Percentiles rank a stretch among this genome's conserved stretches.
These are phyloP conservation scores for Eremothecium sinecaudum DNA, from an alignment of 1,139 yeast species.

Conservation along the genomic window DNA sequence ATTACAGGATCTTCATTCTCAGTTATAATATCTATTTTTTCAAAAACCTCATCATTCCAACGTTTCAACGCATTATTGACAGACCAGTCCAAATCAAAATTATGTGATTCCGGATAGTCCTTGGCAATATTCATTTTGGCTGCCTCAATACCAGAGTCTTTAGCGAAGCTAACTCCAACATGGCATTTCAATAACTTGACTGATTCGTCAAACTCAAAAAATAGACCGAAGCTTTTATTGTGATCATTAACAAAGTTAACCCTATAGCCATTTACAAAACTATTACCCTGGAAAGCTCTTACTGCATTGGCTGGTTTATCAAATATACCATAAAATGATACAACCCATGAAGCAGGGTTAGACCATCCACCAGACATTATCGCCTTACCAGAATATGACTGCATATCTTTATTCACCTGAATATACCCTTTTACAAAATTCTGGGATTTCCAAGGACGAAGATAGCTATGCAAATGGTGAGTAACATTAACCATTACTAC, in stretches of 20 bases:
- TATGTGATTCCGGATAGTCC: conserved; percentile 19
- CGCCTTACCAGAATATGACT: conserved; percentile 28
- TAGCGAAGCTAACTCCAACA: conserved; percentile 34
- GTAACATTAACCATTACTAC: conserved; percentile 29
- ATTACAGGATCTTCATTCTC: conserved; percentile 23
- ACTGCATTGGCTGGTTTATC: conserved; percentile 17
- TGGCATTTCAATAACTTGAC: conserved; percentile 18
- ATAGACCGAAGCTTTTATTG: conserved; percentile 25
- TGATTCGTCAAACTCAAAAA: conserved; percentile 21
- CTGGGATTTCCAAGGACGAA: conserved; percentile 33
- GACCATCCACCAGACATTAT: conserved; percentile 34
- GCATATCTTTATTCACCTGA: conserved; percentile 16
- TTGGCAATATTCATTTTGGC: conserved; percentile 31
- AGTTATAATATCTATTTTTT: conserved; percentile 19
- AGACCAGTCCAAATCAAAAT: conserved; percentile 23
- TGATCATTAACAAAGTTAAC: conserved; percentile 10
- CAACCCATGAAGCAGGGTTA: conserved; percentile 29
- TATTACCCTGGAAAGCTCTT: conserved; percentile 14
- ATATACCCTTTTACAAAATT: conserved; percentile 29
- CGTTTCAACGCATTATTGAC: conserved; percentile 21
- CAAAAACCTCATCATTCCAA: conserved; percentile 32
- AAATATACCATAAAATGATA: conserved; percentile 32
- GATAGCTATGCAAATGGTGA: conserved; percentile 29
- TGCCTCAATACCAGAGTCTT: conserved; percentile 21
- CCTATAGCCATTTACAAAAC: conserved; percentile 1